These are phyloP conservation scores for Lumnitzera littorea DNA, from an alignment of 345 rosid genomes.

Conservation along the genomic window DNA sequence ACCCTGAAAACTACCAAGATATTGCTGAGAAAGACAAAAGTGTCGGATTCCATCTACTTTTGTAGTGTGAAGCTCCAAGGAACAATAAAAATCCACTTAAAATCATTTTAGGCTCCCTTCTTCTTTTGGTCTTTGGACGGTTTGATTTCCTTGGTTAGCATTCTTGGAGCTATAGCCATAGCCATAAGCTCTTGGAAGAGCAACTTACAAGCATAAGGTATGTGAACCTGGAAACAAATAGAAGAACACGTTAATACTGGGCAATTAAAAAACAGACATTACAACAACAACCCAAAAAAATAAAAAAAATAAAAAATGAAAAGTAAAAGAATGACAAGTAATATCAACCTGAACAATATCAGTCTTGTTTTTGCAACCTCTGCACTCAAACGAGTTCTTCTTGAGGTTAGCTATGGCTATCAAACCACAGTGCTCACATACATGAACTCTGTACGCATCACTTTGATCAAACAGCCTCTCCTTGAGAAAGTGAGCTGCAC, in stretches of 20 bases:
- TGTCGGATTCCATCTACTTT: no score
- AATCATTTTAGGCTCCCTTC: constrained; percentile 36
- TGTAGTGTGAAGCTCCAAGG: neutral
- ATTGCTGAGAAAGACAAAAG: no score
- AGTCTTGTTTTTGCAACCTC: constrained; percentile 96
- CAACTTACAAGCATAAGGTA: constrained; percentile 89
- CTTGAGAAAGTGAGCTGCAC: constrained; percentile 88
- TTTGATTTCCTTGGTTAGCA: constrained; percentile 69
- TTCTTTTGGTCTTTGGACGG: constrained; percentile 44
- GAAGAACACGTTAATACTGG: neutral
- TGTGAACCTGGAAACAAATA: constrained; percentile 53
- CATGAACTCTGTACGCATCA: constrained; percentile 93
- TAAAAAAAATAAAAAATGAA: neutral
- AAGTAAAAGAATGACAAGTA: neutral
- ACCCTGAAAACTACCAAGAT: no score
- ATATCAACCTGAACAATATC: constrained; percentile 75
- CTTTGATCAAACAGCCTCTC: constrained; percentile 97
- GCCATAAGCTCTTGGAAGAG: constrained; percentile 98
- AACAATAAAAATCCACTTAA: neutral
- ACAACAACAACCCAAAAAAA: no score
- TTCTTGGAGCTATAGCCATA: constrained; percentile 98
- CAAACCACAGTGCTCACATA: constrained; percentile 84
- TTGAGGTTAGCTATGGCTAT: constrained; percentile 92
- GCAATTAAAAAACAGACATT: neutral
- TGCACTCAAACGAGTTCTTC: constrained; percentile 86